Base-by-base conservation (phyloP, 805 yeast species). In the Scheffersomyces ergatensis region DNA sequence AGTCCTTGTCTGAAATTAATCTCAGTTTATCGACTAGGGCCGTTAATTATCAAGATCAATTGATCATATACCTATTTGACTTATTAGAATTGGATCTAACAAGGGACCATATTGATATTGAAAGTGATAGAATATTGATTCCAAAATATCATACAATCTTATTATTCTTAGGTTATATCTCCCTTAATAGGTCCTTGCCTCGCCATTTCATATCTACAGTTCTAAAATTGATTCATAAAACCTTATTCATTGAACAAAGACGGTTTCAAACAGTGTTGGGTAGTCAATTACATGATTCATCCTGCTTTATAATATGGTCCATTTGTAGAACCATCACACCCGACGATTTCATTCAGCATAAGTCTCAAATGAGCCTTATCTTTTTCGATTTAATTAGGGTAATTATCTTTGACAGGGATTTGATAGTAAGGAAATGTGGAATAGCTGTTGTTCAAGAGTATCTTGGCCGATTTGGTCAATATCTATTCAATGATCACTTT, bases 391-490 rank as follows among this genome's bases (percentile, higher is more conserved):
- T 87, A 19, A 51, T 85, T 2, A 56, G 71, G 9, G 71, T 79
- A 1, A 63, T 83, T 7, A 70, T 87, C 36, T 83, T 83, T 54
- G 98, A 90, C 55, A 64, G 71, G 17, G 96, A 89, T 40, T 65
- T 88, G 15, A 72, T 82, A 43, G 77, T 89, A 5, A 70, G 97
- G 41, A 69, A 95, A 42, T 90, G 97, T 14, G 83, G 90, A 1
- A 70, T 88, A 4, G 96, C 97, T 0, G 92, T 93, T 0, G 52
- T 90, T 5, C 97, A 90, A 55, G 98, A 90, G 53, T 70, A 85
- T 13, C 57, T 88, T 2, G 98, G 98, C 0, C 65, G 97, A 27
- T 82, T 80, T 54, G 86, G 86, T 1, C 62, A 62, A 11, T 24
- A 42, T 23, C 42, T 71, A 20, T 29, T 29, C 15, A 63, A 80